Conservation (phyloP, 2,329 filamentous ascomycete species). For the Furcasterigmium sp. region DNA sequence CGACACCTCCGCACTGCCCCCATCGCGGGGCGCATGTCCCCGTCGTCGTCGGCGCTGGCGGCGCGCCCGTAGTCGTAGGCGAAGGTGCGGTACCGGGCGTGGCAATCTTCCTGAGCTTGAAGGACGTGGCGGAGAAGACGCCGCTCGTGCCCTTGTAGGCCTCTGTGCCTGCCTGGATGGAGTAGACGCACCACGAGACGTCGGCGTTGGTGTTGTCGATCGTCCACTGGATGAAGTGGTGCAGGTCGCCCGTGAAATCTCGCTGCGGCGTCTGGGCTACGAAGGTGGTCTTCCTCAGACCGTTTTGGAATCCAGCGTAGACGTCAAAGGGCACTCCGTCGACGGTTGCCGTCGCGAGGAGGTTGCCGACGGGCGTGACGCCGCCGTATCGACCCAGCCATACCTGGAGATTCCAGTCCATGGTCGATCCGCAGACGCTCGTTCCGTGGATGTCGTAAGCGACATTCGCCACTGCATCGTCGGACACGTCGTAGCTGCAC, state of each 20-base stretch:
- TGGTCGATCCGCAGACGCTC: neutral
- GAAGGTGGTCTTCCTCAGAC: neutral
- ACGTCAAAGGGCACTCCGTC: neutral
- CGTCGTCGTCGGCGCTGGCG: neutral
- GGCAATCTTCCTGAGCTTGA: neutral
- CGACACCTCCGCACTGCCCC: neutral
- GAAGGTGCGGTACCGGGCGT: neutral
- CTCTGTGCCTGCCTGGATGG: neutral
- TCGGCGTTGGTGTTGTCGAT: neutral
- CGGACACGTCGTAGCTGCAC: neutral
- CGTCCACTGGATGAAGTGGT: neutral
- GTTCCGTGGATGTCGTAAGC: neutral
- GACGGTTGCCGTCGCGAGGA: neutral
- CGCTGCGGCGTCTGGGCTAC: neutral
- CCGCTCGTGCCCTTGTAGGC: neutral
- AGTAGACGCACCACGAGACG: neutral
- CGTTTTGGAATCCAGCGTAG: neutral
- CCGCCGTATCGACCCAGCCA: neutral
- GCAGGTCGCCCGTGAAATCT: neutral
- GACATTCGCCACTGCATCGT: neutral
- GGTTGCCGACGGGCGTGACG: neutral
- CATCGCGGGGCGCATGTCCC: neutral
- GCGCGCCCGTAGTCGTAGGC: neutral
- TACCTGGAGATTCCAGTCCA: conserved; percentile 1
- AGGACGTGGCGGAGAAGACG: neutral